Evolutionary conservation across 2,329 filamentous ascomycete genomes (phyloP), one percentile per base, ranked within the genome.

Genomic region (Cladophialophora yegresii): DNA sequence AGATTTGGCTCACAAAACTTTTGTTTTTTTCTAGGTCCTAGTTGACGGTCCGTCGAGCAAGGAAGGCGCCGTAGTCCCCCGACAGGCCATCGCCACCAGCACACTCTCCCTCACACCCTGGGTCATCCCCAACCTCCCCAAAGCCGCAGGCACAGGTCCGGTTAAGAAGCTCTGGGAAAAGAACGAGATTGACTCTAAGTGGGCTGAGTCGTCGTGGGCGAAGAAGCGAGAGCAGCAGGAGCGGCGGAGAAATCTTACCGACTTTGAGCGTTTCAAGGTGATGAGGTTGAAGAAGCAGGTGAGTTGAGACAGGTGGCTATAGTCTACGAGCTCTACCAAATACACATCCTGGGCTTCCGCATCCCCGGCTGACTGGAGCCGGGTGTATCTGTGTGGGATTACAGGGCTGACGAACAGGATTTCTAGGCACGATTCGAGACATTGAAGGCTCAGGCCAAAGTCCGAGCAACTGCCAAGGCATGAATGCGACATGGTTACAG

Each of bases 211-310:
- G 85, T 87, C 87, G 81, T 96, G 90, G 89, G 92, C 93, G 77
- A 95, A 99, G 91, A 93, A 92, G 87, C 88, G 90, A 79, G 87
- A 88, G 74, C 89, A 91, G 83, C 86, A 87, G 76, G 86, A 91
- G 82, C 90, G 91, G 84, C 90, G 95, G 86, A 90, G 89, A 84
- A 87, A 87, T 77, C 86, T 99, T 73, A 96, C 89, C 83, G 95
- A 99, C 87, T 99, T 99, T 80, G 95, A 99, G 86, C 90, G 95
- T 82, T 99, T 98, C 92, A 97, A 99, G 91, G 95, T 98, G 77
- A 86, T 98, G 88, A 89, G 93, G 83, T 86, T 98, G 84, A 96
- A 93, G 90, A 99, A 99, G 89, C 93, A 97, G 89, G 91, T 93
- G 79, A 73, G 85, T 84, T 23, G 28, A 16, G 7, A 33, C 33